A percentile compares a stretch with the other conserved stretches of the same genome.
Conservation (phyloP, 768 basidiomycete genomes). For the Termitomyces sp. region DNA sequence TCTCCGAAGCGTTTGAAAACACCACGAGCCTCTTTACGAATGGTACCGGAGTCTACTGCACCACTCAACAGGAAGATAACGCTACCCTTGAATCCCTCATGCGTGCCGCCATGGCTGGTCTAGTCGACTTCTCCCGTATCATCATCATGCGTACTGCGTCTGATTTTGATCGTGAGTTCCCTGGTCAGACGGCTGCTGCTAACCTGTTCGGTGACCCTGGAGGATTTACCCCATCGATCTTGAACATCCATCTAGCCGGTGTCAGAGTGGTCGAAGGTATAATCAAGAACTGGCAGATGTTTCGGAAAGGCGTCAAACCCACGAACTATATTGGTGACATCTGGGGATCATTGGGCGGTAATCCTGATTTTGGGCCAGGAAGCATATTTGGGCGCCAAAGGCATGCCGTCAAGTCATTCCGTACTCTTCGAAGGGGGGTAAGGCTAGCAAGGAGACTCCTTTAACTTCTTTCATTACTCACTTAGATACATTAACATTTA, state of each 20-base stretch:
- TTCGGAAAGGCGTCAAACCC: constrained; percentile 3
- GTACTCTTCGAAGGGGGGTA: background rate
- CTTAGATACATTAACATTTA: background rate
- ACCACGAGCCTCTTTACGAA: constrained; percentile 8
- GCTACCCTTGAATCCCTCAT: constrained; percentile 10
- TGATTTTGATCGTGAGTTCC: constrained; percentile 12
- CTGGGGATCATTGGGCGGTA: constrained; percentile 9
- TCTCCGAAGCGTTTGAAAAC: constrained; percentile 11
- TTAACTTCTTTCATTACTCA: background rate
- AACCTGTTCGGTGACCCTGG: constrained; percentile 8
- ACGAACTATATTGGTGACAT: constrained; percentile 12
- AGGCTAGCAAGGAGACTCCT: background rate
- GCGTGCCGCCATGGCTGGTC: constrained; percentile 1
- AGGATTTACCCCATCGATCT: constrained; percentile 7
- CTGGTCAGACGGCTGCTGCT: constrained; percentile 2
- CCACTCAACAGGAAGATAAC: constrained; percentile 11
- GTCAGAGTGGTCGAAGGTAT: constrained; percentile 9
- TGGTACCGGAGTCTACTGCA: constrained; percentile 9
- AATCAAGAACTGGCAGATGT: background rate
- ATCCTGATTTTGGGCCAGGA: constrained; percentile 10
- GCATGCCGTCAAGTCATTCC: background rate
- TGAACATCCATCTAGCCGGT: constrained; percentile 9
- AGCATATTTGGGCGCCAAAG: background rate
- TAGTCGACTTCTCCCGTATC: constrained; percentile 11
- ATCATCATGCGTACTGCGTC: constrained; percentile 13